Percentiles rank a stretch among this genome's conserved stretches.
Conservation (phyloP, 1,284 basidiomycete genomes). For the Coniferiporia weirii region DNA sequence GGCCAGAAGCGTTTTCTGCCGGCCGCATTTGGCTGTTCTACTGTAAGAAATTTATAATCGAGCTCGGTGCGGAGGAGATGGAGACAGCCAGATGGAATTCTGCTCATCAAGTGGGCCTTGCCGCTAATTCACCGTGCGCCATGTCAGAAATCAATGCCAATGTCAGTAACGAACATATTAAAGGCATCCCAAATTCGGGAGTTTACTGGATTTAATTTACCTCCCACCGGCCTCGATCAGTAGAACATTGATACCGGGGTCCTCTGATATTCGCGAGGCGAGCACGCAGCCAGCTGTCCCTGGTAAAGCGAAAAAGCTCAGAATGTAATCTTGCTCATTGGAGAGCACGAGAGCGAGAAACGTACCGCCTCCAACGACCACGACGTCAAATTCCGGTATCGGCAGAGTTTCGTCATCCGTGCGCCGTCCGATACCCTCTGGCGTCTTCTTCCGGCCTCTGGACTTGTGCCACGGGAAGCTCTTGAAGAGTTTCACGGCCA, state of each 20-base stretch:
- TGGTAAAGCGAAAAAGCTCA: background rate
- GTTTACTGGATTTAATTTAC: background rate
- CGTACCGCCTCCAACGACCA: slow-evolving; percentile 20
- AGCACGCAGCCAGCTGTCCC: slow-evolving; percentile 37
- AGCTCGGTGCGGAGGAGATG: slow-evolving; percentile 6
- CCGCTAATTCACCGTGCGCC: slow-evolving; percentile 3
- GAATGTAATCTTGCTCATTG: background rate
- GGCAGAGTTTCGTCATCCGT: background rate
- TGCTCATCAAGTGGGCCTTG: background rate
- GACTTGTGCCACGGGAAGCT: background rate
- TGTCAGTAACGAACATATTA: background rate
- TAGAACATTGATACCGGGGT: slow-evolving; percentile 26
- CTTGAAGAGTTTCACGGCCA: background rate
- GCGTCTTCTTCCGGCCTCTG: background rate
- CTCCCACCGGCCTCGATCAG: slow-evolving; percentile 22
- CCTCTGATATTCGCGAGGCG: slow-evolving; percentile 35
- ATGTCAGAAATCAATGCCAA: background rate
- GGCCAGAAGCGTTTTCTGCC: slow-evolving; percentile 16
- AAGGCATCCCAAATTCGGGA: too few relatives aligned
- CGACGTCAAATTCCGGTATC: slow-evolving; percentile 14
- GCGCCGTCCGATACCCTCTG: slow-evolving; percentile 1
- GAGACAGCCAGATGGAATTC: slow-evolving; percentile 2
- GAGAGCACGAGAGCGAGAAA: background rate
- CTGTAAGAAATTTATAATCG: slow-evolving; percentile 13
- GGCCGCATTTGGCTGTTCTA: slow-evolving; percentile 10